Conservation (phyloP, 2,329 filamentous ascomycete species). For the Hypocrella siamensis region DNA sequence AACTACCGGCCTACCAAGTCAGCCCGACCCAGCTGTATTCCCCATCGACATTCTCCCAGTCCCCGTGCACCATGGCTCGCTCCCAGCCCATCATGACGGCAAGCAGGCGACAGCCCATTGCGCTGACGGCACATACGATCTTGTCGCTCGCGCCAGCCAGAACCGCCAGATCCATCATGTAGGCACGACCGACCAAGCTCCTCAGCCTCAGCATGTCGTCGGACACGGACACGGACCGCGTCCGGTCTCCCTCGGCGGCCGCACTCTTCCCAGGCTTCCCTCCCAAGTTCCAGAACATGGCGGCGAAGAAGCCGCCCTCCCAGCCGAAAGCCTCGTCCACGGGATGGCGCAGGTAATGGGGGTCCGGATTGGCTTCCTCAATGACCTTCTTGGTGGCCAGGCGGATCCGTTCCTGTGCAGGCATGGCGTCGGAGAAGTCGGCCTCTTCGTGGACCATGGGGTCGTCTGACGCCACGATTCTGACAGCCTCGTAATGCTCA, state of each 20-base stretch:
- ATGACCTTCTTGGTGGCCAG: conserved; percentile 48
- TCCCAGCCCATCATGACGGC: conserved; percentile 86
- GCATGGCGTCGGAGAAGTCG: conserved; percentile 41
- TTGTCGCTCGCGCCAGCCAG: conserved; percentile 51
- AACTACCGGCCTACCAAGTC: conserved; percentile 11
- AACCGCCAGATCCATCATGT: conserved; percentile 66
- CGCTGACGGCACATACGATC: conserved; percentile 63
- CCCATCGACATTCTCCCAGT: conserved; percentile 72
- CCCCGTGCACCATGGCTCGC: conserved; percentile 37
- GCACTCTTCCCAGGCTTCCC: conserved; percentile 24
- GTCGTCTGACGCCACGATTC: conserved; percentile 66
- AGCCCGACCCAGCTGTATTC: conserved; percentile 44
- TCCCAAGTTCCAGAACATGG: conserved; percentile 70
- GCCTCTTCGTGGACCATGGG: conserved; percentile 53
- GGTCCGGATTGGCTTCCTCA: conserved; percentile 24
- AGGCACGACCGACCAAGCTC: conserved; percentile 63
- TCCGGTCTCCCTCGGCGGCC: conserved; percentile 11
- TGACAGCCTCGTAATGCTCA: conserved; percentile 25
- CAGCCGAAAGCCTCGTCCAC: conserved; percentile 67
- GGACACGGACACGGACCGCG: conserved; percentile 20
- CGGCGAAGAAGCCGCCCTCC: conserved; percentile 75
- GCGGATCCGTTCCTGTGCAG: conserved; percentile 62
- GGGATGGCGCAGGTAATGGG: conserved; percentile 43
- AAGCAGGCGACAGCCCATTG: conserved; percentile 55
- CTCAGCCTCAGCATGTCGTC: conserved; percentile 49